Evolutionary conservation across 148 eudicot genomes (phyloP), one percentile per base, ranked within the genome.

Genomic region (Oxyria digyna): DNA sequence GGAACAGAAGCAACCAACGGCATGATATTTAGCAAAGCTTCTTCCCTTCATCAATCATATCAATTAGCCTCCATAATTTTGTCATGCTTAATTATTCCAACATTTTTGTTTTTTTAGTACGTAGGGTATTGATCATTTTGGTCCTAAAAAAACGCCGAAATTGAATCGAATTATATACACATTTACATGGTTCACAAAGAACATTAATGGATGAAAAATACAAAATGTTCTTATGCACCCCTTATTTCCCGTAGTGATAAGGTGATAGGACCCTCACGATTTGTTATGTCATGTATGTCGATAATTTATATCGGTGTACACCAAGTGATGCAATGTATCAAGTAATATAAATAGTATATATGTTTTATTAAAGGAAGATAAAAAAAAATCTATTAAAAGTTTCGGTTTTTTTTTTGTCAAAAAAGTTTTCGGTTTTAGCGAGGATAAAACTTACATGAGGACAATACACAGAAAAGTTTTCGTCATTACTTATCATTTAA

Each of bases 51-150:
- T 24, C 48, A 17, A 20, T 67, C 69, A 67, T 40, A 26, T 27
- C 38, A 26, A 69, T 74, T 65, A 35, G 17, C 18, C 18, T 23
- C 42, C 70, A 62, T 78, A n/a, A 72, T 78, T 77, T 85, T 81
- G 73, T 78, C 70, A 68, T 42, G 75, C 62, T 1, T 79, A 73
- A 69, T 81, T 75, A 68, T 80, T 70, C 72, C 75, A 32, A 66
- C 65, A 27, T 31, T 59, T 59, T 59, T 59, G 62, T 21, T 21
- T 21, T 52, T 52, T 24, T 52, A 52, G 62, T 52, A 8, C 15
- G 62, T 49, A 49, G 55, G 55, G 55, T 49, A 18, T 49, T 18
- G 29, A 52, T 52, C 29, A 52, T 52, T 52, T 52, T 52, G 62
- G 62, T 52, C 62, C 15, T 29, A 52, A 52, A 52, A 52, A 31